Conservation (phyloP, 129 eudicot species). For the Kitagawia praeruptora region DNA sequence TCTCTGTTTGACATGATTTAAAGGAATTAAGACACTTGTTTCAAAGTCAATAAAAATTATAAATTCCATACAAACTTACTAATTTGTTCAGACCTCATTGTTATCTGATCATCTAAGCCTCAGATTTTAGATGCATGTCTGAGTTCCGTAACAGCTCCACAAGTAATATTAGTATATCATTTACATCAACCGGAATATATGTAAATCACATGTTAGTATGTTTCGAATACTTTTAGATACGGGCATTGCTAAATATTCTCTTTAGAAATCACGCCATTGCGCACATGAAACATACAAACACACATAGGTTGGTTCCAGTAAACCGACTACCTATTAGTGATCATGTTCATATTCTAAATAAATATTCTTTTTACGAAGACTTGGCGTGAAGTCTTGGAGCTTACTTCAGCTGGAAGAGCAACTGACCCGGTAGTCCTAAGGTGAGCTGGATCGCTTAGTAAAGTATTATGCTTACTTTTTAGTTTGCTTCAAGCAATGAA, state of each 20-base stretch:
- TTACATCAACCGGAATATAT: too few species aligned
- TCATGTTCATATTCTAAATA: background rate
- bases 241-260: background rate
- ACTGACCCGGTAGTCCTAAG: background rate
- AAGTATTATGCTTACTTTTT: background rate
- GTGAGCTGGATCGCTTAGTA: background rate
- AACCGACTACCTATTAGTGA: too few species aligned
- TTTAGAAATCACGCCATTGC: background rate
- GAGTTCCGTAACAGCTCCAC: too few species aligned
- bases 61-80: too few species aligned
- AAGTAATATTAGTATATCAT: too few species aligned
- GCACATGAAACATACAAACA: background rate
- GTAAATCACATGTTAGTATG: too few species aligned
- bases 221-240: background rate
- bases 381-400: background rate
- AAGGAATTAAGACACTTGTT: too few species aligned
- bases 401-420: background rate
- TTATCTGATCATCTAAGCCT: too few species aligned
- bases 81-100: too few species aligned
- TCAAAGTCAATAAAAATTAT: too few species aligned
- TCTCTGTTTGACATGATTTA: too few species aligned
- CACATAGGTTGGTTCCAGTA: background rate
- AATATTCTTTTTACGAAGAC: background rate
- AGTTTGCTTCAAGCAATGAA: background rate
- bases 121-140: too few species aligned